Evolutionary conservation across 1,284 basidiomycete genomes (phyloP).

Genomic region (Omphalotus olearius): DNA sequence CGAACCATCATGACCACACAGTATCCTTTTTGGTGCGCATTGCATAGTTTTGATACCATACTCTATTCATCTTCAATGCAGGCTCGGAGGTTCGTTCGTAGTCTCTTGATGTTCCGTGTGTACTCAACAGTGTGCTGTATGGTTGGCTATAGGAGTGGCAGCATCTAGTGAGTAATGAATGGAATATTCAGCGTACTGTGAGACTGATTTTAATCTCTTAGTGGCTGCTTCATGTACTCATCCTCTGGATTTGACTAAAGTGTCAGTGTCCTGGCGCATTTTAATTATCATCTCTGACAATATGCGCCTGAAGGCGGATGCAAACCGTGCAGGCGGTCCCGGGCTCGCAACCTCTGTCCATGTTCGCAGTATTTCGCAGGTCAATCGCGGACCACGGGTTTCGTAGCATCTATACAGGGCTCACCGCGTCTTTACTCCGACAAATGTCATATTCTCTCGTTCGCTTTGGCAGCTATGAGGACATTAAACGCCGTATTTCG

Average conservation of each 20-base stretch:
- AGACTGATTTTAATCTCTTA: constrained; percentile 26
- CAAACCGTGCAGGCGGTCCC: constrained; percentile 55
- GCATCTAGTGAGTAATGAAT: constrained; percentile 59
- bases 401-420: constrained; percentile 75
- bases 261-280: constrained; percentile 44
- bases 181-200: background rate
- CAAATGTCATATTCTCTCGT: constrained; percentile 94
- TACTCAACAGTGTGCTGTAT: background rate
- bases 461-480: constrained; percentile 82
- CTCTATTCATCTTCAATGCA: constrained; percentile 26
- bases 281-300: background rate
- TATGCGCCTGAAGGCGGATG: constrained; percentile 55
- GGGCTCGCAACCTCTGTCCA: constrained; percentile 48
- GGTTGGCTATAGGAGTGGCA: constrained; percentile 50
- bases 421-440: constrained; percentile 80
- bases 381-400: constrained; percentile 62
- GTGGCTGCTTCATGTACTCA: constrained; percentile 87
- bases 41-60: constrained; percentile 9
- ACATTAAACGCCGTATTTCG: constrained; percentile 57
- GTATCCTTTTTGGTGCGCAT: constrained; percentile 63
- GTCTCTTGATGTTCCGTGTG: background rate
- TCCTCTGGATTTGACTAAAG: constrained; percentile 83
- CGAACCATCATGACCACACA: constrained; percentile 16
- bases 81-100: constrained; percentile 65
- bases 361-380: constrained; percentile 49